These are phyloP conservation scores for Nakaseomyces glabratus DNA, from an alignment of 1,139 yeast species.

Conservation along the genomic window DNA sequence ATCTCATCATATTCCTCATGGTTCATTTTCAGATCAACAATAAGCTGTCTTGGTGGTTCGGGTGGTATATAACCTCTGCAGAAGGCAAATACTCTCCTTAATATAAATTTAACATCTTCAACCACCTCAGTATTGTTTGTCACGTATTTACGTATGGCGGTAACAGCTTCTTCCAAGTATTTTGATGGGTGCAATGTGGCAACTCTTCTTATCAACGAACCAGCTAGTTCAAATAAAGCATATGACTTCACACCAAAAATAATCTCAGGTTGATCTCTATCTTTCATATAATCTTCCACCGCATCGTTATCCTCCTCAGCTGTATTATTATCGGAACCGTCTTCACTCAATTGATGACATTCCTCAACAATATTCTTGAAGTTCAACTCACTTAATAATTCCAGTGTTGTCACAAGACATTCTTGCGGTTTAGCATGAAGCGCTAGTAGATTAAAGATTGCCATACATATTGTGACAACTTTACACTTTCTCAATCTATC, in stretches of 20 bases:
- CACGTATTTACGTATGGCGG: conserved; percentile 47
- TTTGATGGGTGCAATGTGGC: conserved; percentile 60
- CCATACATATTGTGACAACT: conserved; percentile 33
- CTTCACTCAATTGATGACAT: conserved; percentile 15
- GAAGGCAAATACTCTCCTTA: conserved; percentile 59
- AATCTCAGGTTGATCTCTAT: conserved; percentile 19
- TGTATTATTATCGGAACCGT: conserved; percentile 7
- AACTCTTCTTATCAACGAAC: conserved; percentile 41
- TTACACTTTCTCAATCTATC: conserved; percentile 12
- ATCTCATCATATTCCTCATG: conserved; percentile 40
- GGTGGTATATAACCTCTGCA: conserved; percentile 59
- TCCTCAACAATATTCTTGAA: conserved; percentile 12
- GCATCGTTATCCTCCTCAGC: not conserved
- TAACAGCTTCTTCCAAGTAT: conserved; percentile 57
- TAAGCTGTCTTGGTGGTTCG: conserved; percentile 26
- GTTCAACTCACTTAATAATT: conserved; percentile 39
- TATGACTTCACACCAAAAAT: conserved; percentile 44
- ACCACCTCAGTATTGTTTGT: conserved; percentile 35
- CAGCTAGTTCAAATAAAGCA: conserved; percentile 54
- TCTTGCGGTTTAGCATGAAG: conserved; percentile 70
- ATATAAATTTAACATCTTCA: conserved; percentile 37
- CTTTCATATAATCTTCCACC: not conserved
- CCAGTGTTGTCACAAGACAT: conserved; percentile 58
- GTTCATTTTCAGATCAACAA: conserved; percentile 15
- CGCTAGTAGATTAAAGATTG: conserved; percentile 53